phyloP scores from a whole-genome alignment of 2,329 filamentous ascomycete species.

The Orbilia brochopaga region DNA sequence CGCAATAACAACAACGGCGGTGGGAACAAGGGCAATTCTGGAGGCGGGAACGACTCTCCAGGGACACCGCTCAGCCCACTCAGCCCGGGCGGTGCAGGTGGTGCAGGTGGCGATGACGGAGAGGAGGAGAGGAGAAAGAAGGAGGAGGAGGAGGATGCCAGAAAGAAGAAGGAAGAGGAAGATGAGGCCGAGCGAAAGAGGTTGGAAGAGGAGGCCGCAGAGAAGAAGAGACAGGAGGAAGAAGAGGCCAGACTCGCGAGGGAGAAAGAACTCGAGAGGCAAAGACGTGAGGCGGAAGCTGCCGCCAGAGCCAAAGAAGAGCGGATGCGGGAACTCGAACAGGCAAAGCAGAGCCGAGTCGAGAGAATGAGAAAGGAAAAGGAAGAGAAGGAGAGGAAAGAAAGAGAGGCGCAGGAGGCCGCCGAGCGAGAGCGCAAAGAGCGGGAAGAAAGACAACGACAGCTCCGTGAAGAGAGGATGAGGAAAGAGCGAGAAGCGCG shows the following conservation, averaged over 20 bases:
- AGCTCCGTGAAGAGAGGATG: constrained; percentile 15
- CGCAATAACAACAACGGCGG: neutral
- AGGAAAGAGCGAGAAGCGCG: constrained; percentile 31
- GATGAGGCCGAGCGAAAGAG: constrained; percentile 22
- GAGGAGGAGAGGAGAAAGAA: constrained; percentile 32
- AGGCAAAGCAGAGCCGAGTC: neutral
- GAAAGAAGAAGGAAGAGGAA: constrained; percentile 22
- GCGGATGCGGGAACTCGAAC: constrained; percentile 1
- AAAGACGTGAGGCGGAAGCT: constrained; percentile 19
- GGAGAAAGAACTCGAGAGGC: constrained; percentile 10
- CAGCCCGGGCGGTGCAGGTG: constrained; percentile 30
- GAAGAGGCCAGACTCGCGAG: constrained; percentile 7
- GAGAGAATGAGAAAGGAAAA: constrained; percentile 24
- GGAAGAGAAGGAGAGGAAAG: constrained; percentile 26
- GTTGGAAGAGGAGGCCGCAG: constrained; percentile 27
- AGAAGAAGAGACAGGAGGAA: constrained; percentile 15
- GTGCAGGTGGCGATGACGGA: constrained; percentile 26
- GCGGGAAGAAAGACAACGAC: constrained; percentile 19
- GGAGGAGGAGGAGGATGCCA: constrained; percentile 30
- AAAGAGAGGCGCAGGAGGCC: constrained; percentile 20
- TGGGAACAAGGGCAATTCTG: constrained; percentile 19
- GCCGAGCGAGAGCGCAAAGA: constrained; percentile 21
- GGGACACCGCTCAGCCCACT: constrained; percentile 35
- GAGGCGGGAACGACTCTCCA: constrained; percentile 24
- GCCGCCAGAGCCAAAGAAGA: constrained; percentile 19